Percentiles rank a stretch among this genome's conserved stretches.
phyloP scores from a whole-genome alignment of 106 monocot genomes.

The Apostasia shenzhenica region DNA sequence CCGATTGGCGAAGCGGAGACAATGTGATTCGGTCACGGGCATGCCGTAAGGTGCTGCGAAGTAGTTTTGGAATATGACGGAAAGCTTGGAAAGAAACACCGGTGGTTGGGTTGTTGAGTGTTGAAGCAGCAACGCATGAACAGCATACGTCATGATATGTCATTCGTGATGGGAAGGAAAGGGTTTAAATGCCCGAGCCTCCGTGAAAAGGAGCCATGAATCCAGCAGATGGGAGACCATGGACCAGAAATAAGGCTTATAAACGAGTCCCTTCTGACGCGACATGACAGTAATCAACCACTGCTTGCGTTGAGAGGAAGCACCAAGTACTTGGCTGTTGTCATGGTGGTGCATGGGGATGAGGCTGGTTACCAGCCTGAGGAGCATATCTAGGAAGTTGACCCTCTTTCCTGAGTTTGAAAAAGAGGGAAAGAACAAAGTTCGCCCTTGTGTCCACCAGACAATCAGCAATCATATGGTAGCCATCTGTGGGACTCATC shows the following conservation, averaged over 20 bases:
- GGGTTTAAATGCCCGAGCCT: slow-evolving; percentile 20
- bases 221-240: slow-evolving; percentile 34
- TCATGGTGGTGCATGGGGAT: slow-evolving; percentile 23
- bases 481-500: slow-evolving; percentile 23
- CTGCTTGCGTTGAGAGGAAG: slow-evolving; percentile 51
- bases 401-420: slow-evolving; percentile 19
- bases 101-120: slow-evolving; percentile 35
- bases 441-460: slow-evolving; percentile 13
- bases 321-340: slow-evolving; percentile 38
- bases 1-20: slow-evolving; percentile 25
- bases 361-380: slow-evolving; percentile 9
- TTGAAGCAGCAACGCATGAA: slow-evolving; percentile 36
- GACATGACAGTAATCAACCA: slow-evolving; percentile 95
- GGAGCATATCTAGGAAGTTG: slow-evolving; percentile 15
- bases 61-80: slow-evolving; percentile 33
- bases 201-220: slow-evolving; percentile 61
- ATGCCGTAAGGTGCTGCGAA: slow-evolving; percentile 48
- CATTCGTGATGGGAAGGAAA: slow-evolving; percentile 6
- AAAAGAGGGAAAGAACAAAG: slow-evolving; percentile 14
- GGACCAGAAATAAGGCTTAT: slow-evolving; percentile 72
- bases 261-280: slow-evolving; percentile 81
- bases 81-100: slow-evolving; percentile 23
- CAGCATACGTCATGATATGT: slow-evolving; percentile 25
- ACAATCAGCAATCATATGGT: slow-evolving; percentile 11
- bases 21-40: slow-evolving; percentile 28